Evolutionary conservation across 257 asterid genomes (phyloP), one percentile per base, ranked within the genome.

Genomic region (Ilex asprella): DNA sequence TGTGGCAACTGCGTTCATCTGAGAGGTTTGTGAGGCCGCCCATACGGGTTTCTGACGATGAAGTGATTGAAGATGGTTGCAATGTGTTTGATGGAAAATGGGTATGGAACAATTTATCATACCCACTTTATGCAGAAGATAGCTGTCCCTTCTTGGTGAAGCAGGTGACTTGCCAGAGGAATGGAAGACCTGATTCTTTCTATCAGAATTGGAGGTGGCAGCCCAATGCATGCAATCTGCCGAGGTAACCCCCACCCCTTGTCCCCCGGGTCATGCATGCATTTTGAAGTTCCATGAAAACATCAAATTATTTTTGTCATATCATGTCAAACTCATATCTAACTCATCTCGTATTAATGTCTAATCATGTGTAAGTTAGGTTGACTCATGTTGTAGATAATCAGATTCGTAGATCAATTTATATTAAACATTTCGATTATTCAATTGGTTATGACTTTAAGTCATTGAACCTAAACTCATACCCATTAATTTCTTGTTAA

Each of bases 161-260:
- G 65, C 99, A 92, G 65, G 83, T 84, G 3, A 86, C 96, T 39
- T 92, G 99, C 67, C 63, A 68, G 30, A 83, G 73, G 58, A 92
- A 92, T 59, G 99, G 97, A 6, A 81, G 97, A 72, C 81, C 78
- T 12, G 97, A 92, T 72, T 89, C 91, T 55, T 69, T 63, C 59
- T 92, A 86, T 70, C 95, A 85, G 81, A 84, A 89, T 13, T 86
- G 97, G 99, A 83, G 87, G 68, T 92, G 97, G 96, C 93, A 86
- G 55, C 97, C 99, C 43, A 51, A 74, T 55, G 77, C 73, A 27
- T 92, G 99, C 76, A 84, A 76, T 49, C 67, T 92, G 74, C 97
- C 97, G 29, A 84, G 97, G 97, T 86, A 77, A 61, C 52, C 52
- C 13, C 6, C 11, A 3, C 47, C 10, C 12, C 12, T 1, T 1